Base-by-base conservation (phyloP, 148 eudicot genomes). In the Rhododendron griersonianum region DNA sequence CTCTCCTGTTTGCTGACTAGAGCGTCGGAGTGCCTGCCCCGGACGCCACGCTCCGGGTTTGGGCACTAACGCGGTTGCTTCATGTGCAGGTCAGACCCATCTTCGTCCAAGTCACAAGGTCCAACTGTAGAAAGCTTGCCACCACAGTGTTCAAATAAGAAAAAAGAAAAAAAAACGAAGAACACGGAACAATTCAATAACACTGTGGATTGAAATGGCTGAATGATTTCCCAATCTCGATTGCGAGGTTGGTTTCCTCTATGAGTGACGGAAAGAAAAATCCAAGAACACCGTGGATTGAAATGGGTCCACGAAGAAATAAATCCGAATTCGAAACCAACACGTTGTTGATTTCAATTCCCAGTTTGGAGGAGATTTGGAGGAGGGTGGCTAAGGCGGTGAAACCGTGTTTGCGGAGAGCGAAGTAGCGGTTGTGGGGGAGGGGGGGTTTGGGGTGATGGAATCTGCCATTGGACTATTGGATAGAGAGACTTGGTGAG, bases 201-300 rank as follows among this genome's bases (percentile, higher is more conserved):
- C 37, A 35, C 37, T 35, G 2, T 35, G 2, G 37, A 37, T 37
- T 37, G 39, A 37, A 37, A 85, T 51, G 90, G 87, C 2, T n/a
- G 87, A 48, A 78, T 83, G 57, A 85, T 63, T 59, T 88, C 85
- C 23, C 81, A 37, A 37, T 37, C 39, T 37, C 4, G 39, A 37
- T 37, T 0, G 39, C 84, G 83, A 75, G 39, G 0, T 80, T 73
- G 1, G 14, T 65, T 65, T 85, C 84, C 11, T 65, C 85, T 7
- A 63, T 37, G 51, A 87, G 47, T 37, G 87, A 47, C 4, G 82
- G 6, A 7, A 89, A 74, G 84, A 94, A 93, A 0, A 94, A 90
- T 6, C 75, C 87, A 71, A 86, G 84, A 82, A 94, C 92, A 10
- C 95, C 98, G 71, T 94, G 95, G 25, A 93, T 92, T 1, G 92